Percentiles rank a stretch among this genome's conserved stretches.
These are phyloP conservation scores for Fusarium camptoceras DNA, from an alignment of 2,329 filamentous ascomycete species.

Conservation along the genomic window DNA sequence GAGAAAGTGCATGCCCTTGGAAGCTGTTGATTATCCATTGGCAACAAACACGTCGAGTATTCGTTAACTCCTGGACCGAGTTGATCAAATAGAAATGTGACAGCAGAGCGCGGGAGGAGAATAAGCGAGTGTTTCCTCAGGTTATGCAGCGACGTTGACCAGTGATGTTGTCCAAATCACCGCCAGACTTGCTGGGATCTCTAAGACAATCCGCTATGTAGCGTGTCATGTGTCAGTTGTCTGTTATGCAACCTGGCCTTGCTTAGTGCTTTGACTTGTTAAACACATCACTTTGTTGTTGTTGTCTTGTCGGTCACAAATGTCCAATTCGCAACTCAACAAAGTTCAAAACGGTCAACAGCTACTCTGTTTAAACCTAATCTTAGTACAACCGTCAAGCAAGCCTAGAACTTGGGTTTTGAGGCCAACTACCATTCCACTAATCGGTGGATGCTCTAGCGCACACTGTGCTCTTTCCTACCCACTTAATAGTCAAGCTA, in stretches of 20 bases:
- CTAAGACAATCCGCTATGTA: conserved; percentile 14
- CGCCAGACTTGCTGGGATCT: conserved; percentile 22
- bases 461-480: conserved; percentile 25
- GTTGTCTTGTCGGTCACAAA: neutral
- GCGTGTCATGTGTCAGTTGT: conserved; percentile 2
- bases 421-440: conserved; percentile 28
- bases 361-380: neutral
- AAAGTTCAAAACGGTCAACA: conserved; percentile 9
- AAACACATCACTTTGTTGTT: conserved; percentile 3
- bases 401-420: conserved; percentile 15
- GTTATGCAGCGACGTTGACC: conserved; percentile 17
- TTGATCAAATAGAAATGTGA: conserved; percentile 29
- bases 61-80: conserved; percentile 12
- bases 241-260: conserved; percentile 11
- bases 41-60: conserved; percentile 5
- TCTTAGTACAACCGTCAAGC: neutral
- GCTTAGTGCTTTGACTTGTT: neutral
- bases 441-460: conserved; percentile 19
- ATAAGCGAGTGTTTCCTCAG: conserved; percentile 1
- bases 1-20: conserved; percentile 4
- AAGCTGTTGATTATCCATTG: conserved; percentile 30
- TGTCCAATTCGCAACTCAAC: neutral
- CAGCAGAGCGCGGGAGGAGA: conserved; percentile 29
- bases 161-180: conserved; percentile 16
- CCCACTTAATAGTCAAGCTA: conserved; percentile 24